Conservation (phyloP, 805 yeast genomes). For the Sungouiozyma ichnusensis region DNA sequence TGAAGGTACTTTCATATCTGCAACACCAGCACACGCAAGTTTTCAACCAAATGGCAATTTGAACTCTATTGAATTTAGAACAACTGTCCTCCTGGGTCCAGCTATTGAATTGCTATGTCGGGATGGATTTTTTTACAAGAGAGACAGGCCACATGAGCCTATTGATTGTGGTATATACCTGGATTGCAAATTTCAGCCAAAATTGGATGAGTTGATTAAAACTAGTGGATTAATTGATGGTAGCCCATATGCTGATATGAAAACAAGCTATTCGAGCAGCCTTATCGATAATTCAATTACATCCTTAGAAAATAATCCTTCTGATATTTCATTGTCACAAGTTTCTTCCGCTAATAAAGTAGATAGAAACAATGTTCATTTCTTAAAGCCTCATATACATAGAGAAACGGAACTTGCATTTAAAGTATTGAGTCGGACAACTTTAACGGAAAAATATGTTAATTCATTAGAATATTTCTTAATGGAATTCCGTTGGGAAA, state of each 20-base stretch:
- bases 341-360: conserved; percentile 12
- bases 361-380: conserved; percentile 24
- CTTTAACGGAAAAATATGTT: conserved; percentile 27
- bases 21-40: background rate
- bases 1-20: background rate
- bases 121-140: conserved; percentile 25
- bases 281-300: background rate
- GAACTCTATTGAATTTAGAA: background rate
- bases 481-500: conserved; percentile 31
- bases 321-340: background rate
- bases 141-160: conserved; percentile 19
- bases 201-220: conserved; percentile 21
- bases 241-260: background rate
- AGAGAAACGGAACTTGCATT: conserved; percentile 22
- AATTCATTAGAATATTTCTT: conserved; percentile 28
- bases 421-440: conserved; percentile 18
- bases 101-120: conserved; percentile 26
- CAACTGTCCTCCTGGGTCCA: conserved; percentile 16
- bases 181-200: conserved; percentile 23
- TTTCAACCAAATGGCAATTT: background rate
- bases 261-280: background rate
- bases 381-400: conserved; percentile 21
- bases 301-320: background rate
- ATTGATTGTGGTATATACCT: conserved; percentile 25
- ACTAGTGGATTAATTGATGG: conserved; percentile 5